Base-by-base conservation (phyloP, 83 land plant genomes). In the Thuja plicata region DNA sequence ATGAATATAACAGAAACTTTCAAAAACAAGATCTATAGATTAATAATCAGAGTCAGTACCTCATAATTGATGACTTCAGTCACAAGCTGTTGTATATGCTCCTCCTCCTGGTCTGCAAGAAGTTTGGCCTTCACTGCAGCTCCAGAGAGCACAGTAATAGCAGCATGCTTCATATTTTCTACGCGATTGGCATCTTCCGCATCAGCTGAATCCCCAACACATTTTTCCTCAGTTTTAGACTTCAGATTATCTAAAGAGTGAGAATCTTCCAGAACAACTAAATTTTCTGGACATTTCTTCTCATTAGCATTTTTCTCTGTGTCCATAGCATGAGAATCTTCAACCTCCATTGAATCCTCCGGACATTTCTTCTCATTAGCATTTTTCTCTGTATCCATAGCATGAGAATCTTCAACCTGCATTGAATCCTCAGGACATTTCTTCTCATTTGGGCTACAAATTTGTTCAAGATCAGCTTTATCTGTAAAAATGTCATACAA, bases 61-160 rank as follows among this genome's bases (percentile, higher is more conserved):
- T 98, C 98, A 86, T 94, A 96, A 85, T 97, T 97, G 80, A 98
- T 95, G 30, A 95, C 92, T 21, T 82, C 91, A 27, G 95, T 87
- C 46, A 92, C 93, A 40, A 98, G 90, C 52, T 96, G 94, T 77
- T 90, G 95, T 84, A 98, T 96, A 87, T 97, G 95, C 30, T 97
- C 96, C 87, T 97, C 99, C 88, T 98, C 99, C 88, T 94, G 96
- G 12, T 95, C 89, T 46, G 99, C 99, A 87, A 98, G 95, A 91
- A 97, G 93, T 88, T 97, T 96, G 37, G 99, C 99, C 91, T 97
- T 98, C 87, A 98, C 99, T 38, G 99, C 97, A 87, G 98, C 98
- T 73, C 99, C 96, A 40, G 99, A 94, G 30, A 98, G 89, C 41
- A 96, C 94, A 71, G 98, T 91, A 60, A 94, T 88, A 55, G 99